phyloP scores from a whole-genome alignment of 2,329 filamentous ascomycete genomes.

The Pseudogymnoascus sp. region DNA sequence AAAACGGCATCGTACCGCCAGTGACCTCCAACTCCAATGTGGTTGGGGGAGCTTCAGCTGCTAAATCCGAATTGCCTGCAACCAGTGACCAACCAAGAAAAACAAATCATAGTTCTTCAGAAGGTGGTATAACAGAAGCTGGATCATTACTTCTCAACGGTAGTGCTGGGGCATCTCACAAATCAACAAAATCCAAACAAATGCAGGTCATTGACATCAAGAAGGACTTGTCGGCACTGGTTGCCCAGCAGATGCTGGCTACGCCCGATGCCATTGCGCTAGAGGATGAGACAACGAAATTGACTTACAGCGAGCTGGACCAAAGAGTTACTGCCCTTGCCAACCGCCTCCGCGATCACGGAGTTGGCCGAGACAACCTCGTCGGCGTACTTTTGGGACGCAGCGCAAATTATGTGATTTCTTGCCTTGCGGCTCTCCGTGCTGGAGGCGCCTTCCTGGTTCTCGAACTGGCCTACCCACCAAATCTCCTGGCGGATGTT shows the following conservation, averaged over 20 bases:
- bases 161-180: constrained; percentile 10
- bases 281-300: constrained; percentile 59
- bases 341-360: constrained; percentile 54
- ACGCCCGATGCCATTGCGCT: constrained; percentile 64
- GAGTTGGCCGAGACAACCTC: constrained; percentile 64
- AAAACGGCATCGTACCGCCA: constrained; percentile 9
- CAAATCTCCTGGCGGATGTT: constrained; percentile 65
- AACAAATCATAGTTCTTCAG: constrained; percentile 11
- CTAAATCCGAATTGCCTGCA: not conserved
- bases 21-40: constrained; percentile 10
- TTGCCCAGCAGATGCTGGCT: constrained; percentile 57
- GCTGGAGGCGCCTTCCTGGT: constrained; percentile 76
- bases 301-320: constrained; percentile 69
- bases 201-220: constrained; percentile 63
- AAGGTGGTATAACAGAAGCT: not conserved
- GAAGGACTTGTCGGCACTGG: constrained; percentile 67
- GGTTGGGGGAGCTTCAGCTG: constrained; percentile 5
- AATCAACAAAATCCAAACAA: constrained; percentile 18
- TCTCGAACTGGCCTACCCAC: constrained; percentile 71
- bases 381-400: constrained; percentile 70
- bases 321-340: constrained; percentile 58
- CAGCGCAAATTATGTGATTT: constrained; percentile 71
- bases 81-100: constrained; percentile 10
- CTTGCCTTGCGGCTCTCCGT: constrained; percentile 67
- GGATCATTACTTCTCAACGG: constrained; percentile 8